Conservation (phyloP, 2,329 filamentous ascomycete species). For the Aspergillus sp. region DNA sequence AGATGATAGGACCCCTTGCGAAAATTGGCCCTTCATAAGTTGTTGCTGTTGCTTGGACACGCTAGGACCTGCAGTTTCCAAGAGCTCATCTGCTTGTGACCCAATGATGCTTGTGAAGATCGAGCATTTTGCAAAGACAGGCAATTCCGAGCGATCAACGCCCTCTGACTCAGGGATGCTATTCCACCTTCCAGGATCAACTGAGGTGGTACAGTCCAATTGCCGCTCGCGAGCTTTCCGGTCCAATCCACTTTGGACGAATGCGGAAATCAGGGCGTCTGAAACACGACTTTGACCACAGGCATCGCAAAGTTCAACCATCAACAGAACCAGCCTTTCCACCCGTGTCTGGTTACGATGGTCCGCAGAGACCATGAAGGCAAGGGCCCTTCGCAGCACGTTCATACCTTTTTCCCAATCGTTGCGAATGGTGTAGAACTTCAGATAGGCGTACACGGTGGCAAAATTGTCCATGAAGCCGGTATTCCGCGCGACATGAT, state of each 20-base stretch:
- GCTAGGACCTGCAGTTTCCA: too few relatives aligned
- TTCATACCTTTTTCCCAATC: constrained; percentile 29
- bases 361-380: constrained; percentile 28
- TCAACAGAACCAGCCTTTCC: constrained; percentile 28
- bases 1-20: too few relatives aligned
- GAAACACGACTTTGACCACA: constrained; percentile 23
- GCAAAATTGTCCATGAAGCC: constrained; percentile 30
- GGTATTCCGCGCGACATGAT: constrained; percentile 23
- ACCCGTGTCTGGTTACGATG: constrained; percentile 16
- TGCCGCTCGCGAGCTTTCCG: too few relatives aligned
- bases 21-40: too few relatives aligned
- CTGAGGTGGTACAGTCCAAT: too few relatives aligned
- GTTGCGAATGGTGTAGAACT: constrained; percentile 26
- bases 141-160: too few relatives aligned
- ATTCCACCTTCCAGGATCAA: too few relatives aligned
- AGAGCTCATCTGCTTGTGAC: too few relatives aligned
- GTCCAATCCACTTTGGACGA: constrained; percentile 28
- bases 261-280: constrained; percentile 24
- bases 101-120: too few relatives aligned
- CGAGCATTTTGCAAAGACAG: too few relatives aligned
- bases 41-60: too few relatives aligned
- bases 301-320: constrained; percentile 31
- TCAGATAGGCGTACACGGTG: constrained; percentile 29
- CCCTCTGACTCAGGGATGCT: too few relatives aligned
- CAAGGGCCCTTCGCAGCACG: constrained; percentile 23